A percentile compares a stretch with the other conserved stretches of the same genome.
Evolutionary conservation across 73 alveolate genomes (phyloP).

Genomic region (Symbiodinium natans): DNA sequence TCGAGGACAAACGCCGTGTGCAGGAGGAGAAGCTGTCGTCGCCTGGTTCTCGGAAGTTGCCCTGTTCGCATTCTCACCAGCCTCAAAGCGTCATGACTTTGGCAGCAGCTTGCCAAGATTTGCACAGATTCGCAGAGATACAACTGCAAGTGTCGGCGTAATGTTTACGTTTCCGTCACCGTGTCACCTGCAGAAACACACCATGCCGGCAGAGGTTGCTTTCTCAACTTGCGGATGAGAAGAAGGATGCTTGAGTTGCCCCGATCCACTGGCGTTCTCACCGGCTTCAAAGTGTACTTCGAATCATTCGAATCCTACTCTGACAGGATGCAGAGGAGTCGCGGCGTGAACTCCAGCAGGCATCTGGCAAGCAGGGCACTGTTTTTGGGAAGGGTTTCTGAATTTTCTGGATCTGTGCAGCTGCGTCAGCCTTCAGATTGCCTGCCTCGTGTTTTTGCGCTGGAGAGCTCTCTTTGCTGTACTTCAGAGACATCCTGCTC

Average conservation of each 20-base stretch:
- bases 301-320: neutral
- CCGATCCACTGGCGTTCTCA: no score
- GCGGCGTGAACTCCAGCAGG: slow-evolving; percentile 56
- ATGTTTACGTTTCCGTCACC: neutral
- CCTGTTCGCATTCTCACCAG: no score
- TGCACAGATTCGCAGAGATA: no score
- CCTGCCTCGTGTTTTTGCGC: neutral
- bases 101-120: no score
- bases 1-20: neutral
- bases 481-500: neutral
- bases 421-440: neutral
- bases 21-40: slow-evolving; percentile 52
- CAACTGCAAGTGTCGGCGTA: neutral
- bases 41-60: neutral
- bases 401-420: neutral
- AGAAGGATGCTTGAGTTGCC: neutral
- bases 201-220: neutral
- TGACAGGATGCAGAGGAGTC: slow-evolving; percentile 49
- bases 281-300: neutral
- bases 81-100: no score
- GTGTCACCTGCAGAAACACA: neutral
- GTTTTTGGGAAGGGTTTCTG: neutral
- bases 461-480: neutral
- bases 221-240: neutral
- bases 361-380: neutral